Base-by-base conservation (phyloP, 2,329 filamentous ascomycete genomes). In the Aureobasidium sp. region DNA sequence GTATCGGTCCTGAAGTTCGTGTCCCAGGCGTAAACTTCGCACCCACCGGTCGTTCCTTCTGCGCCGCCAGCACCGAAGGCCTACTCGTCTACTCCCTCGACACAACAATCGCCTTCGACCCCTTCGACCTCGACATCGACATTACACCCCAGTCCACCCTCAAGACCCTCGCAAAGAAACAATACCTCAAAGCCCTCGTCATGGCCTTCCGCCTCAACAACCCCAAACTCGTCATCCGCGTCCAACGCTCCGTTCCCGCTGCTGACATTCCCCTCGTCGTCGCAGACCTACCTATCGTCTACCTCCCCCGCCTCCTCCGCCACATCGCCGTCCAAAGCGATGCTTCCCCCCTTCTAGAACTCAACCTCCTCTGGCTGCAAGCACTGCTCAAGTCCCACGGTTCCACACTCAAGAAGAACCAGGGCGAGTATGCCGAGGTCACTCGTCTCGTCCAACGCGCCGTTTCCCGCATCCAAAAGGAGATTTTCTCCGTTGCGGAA, bases 181-280 rank as follows among this genome's bases (percentile, higher is more conserved):
- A 96, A 70, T 95, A 89, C 73, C 82, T 97, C 64, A 95, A 94
- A 75, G 93, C 94, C 0, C 78, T 99, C 6, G 86, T 96, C 64
- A 99, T 99, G 94, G 88, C 92, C 1, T 99, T 99, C 80, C 88
- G 95, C 6, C 85, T 99, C 61, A 96, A 96, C 75, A 90, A 95
- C 72, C 81, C 85, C 4, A 84, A 85, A 23, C 80, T 99, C 49
- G 84, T 96, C 63, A 88, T 88, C 67, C 85, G 85, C 58, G 89
- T 96, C 19, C 97, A 96, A 75, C 87, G 95, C 74, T 82, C 84
- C 2, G 87, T 93, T 25, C 92, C 94, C 1, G 79, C 87, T 43
- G 74, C 79, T 2, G 87, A 93, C 65, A 88, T 97, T 49, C 70
- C 82, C 0, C 83, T 95, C 9, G 85, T 95, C 0, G 89, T 95